phyloP scores from a whole-genome alignment of 768 basidiomycete species.

The Podaxis sp. region DNA sequence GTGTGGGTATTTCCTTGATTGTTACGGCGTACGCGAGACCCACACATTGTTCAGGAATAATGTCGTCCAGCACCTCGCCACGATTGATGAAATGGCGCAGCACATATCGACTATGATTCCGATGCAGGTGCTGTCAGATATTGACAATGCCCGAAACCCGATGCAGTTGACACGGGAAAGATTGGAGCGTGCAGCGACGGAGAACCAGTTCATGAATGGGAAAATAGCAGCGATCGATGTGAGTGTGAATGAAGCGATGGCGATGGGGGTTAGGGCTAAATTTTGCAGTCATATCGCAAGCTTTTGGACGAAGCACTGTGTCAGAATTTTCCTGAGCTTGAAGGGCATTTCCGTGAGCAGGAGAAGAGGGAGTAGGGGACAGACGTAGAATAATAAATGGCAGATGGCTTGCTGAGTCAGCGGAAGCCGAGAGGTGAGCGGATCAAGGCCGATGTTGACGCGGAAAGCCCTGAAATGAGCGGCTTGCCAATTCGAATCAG shows the following conservation, averaged over 20 bases:
- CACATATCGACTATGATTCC: conserved; percentile 66
- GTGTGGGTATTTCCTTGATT: conserved; percentile 47
- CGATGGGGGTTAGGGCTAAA: conserved; percentile 8
- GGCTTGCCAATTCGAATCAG: conserved; percentile 12
- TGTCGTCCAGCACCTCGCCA: conserved; percentile 64
- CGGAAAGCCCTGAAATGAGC: conserved; percentile 9
- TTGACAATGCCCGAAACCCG: conserved; percentile 79
- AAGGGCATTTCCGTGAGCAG: conserved; percentile 27
- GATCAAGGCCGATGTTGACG: conserved; percentile 15
- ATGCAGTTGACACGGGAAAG: conserved; percentile 80
- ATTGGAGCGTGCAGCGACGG: conserved; percentile 79
- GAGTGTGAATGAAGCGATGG: conserved; percentile 21
- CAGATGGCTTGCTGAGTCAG: conserved; percentile 11
- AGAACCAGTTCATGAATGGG: conserved; percentile 91
- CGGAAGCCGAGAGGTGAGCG: conserved; percentile 5
- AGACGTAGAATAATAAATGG: conserved; percentile 1
- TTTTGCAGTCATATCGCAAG: conserved; percentile 64
- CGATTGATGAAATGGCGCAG: conserved; percentile 69
- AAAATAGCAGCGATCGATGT: conserved; percentile 81
- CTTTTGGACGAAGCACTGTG: conserved; percentile 68
- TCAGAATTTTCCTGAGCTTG: conserved; percentile 73
- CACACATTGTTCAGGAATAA: conserved; percentile 56
- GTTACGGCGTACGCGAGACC: conserved; percentile 1
- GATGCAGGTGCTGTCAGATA: conserved; percentile 72
- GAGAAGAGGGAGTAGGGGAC: background rate